Evolutionary conservation across 352 stramenopile genomes (phyloP), one percentile per base, ranked within the genome.

Genomic region (Pythium dissotocum): DNA sequence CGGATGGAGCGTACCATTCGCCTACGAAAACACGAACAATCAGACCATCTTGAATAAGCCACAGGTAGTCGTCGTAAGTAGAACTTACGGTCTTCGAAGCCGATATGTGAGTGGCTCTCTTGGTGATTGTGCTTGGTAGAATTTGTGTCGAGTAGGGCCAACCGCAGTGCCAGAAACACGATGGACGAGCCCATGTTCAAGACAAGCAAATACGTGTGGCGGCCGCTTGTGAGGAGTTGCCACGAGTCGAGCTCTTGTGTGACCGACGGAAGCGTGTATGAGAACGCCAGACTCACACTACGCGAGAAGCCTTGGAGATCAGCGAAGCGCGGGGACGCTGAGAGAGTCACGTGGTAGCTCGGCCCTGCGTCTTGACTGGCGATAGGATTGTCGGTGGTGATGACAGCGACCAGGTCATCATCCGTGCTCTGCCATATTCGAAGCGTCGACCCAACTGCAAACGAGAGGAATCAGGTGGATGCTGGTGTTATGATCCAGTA

Each of bases 341-440:
- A 77, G 36, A 89, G 21, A 5, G 72, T 73, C 21, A 90, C 51
- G 32, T 82, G 71, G 58, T 72, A 83, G 38, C 63, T 63, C 16
- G 71, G 65, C 44, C 64, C 65, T 16, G 16, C 49, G 14, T 84
- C 75, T 58, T 67, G 65, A 7, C 67, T 70, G 14, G 55, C 38
- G 35, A 75, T 56, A 4, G 58, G 57, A 24, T 32, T 54, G 6
- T 86, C 77, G 0, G 44, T 76, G 3, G 70, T 71, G 54, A 89
- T 73, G 0, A 71, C 78, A 0, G 85, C 66, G 14, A 93, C 76
- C n/a, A 91, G 26, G 10, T 63, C 52, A 28, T 83, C 46, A 55
- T 90, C 78, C 5, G 65, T 44, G 61, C 75, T 90, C 61, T 93
- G 81, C 85, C 83, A 91, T 7, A 93, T 68, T 7, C 73, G 66